Evolutionary conservation across 352 stramenopile genomes (phyloP).

Genomic region (Phytophthora tubulina): DNA sequence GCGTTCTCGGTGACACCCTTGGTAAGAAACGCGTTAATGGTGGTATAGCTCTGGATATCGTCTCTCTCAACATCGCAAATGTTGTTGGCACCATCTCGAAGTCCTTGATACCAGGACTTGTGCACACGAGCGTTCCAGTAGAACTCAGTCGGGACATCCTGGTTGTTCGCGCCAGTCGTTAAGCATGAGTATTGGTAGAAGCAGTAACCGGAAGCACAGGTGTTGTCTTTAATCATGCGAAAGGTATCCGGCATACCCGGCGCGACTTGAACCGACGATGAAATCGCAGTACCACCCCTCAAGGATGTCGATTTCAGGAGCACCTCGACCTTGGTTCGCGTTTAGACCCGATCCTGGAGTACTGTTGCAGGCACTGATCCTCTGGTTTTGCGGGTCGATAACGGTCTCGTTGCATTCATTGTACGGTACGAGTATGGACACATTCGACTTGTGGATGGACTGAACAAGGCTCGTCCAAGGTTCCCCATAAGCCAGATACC

Average conservation of each 20-base stretch:
- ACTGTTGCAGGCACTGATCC: not conserved
- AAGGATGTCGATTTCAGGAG: slow-evolving; percentile 1
- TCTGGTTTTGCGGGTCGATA: slow-evolving; percentile 2
- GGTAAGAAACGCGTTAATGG: not conserved
- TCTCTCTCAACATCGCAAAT: slow-evolving; percentile 12
- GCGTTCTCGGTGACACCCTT: not conserved
- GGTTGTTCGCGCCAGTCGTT: not conserved
- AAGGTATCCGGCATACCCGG: not conserved
- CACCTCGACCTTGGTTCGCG: not conserved
- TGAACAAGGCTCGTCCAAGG: not conserved
- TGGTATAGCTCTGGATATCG: not conserved
- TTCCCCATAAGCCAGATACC: not conserved
- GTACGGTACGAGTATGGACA: not conserved
- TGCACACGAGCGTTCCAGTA: slow-evolving; percentile 34
- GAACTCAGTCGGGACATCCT: not conserved
- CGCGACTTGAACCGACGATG: not conserved
- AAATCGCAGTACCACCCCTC: not conserved
- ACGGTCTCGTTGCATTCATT: slow-evolving; percentile 5
- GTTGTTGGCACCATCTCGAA: slow-evolving; percentile 42
- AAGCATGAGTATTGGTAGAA: not conserved
- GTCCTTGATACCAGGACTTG: slow-evolving; percentile 45
- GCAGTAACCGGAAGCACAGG: not conserved
- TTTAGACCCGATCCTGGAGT: not conserved
- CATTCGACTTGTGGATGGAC: not conserved
- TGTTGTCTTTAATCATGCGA: not conserved